Conservation (phyloP, 352 stramenopile genomes). For the Phytophthora pinifolia region DNA sequence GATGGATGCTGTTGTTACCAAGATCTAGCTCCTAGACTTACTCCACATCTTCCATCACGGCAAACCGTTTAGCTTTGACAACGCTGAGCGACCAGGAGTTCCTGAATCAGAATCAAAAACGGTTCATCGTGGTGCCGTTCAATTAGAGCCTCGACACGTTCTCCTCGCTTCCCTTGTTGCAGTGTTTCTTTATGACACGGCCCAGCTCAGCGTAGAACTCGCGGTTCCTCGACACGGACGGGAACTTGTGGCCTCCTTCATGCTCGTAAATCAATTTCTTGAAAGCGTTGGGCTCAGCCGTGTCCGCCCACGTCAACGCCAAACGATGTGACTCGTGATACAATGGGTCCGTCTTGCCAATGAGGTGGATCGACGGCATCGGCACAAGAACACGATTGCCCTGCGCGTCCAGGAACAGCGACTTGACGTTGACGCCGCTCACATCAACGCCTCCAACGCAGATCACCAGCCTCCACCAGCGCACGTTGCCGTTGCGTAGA, state of each 20-base stretch:
- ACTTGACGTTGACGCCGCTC: conserved; percentile 34
- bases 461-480: conserved; percentile 44
- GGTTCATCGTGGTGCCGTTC: not conserved
- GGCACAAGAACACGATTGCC: conserved; percentile 29
- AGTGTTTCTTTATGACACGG: conserved; percentile 27
- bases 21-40: too few relatives aligned
- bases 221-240: conserved; percentile 28
- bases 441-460: conserved; percentile 38
- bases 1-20: too few relatives aligned
- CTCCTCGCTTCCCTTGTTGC: conserved; percentile 12
- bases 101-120: too few relatives aligned
- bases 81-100: too few relatives aligned
- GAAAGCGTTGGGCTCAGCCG: conserved; percentile 8
- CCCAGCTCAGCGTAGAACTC: conserved; percentile 29
- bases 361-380: conserved; percentile 48
- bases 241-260: conserved; percentile 40
- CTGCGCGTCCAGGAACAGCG: conserved; percentile 36
- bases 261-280: conserved; percentile 37
- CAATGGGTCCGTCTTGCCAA: conserved; percentile 62
- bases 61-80: not conserved
- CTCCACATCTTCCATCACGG: not conserved
- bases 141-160: conserved; percentile 12
- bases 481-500: conserved; percentile 19
- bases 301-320: conserved; percentile 25
- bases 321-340: conserved; percentile 47